Evolutionary conservation across 1,284 basidiomycete species (phyloP), one percentile per base, ranked within the genome.

Genomic region (Cryptococcus sp.): DNA sequence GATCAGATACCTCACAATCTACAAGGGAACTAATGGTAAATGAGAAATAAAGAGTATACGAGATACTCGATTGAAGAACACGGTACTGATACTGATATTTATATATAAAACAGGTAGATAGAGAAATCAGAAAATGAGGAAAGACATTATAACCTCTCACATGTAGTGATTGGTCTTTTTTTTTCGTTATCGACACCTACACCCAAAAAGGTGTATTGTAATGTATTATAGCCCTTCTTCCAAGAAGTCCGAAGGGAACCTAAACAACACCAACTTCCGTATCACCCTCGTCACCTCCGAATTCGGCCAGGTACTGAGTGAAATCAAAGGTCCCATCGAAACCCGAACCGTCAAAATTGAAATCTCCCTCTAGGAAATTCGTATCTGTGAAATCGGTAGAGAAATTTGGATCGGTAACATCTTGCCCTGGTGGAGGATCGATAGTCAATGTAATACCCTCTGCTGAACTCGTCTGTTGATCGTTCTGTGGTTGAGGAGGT

Each of bases 261-360:
- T 23, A 40, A 9, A 46, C 46, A 16, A 62, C 48, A 21, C 59
- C 60, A 4, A 64, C 59, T 31, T 65, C 65, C 3, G 54, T 58
- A 11, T 54, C 61, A 16, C 61, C 66, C n/a, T 61, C 62, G 40
- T 62, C 67, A 34, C 63, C 70, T 31, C 63, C 67, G 36, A 68
- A 53, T 34, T 61, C 66, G 23, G 68, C 64, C 19, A 70, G 58
- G 49, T 68, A 72, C 51, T 63, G 52, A 5, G 54, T 57, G 46
- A 72, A 70, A 53, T 71, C 69, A 49, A 71, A 68, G 5, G 56
- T 56, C 18, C 55, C 53, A 4, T 52, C 58, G 24, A 54, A 55
- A 18, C 52, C 53, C n/a, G 61, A 56, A 36, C 50, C 46, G 39
- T 67, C 65, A 24, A 65, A 60, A 40, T 65, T 63, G 14, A 53